These are phyloP conservation scores for Tolypocladium tropicale DNA, from an alignment of 2,329 filamentous ascomycete genomes.

Conservation along the genomic window DNA sequence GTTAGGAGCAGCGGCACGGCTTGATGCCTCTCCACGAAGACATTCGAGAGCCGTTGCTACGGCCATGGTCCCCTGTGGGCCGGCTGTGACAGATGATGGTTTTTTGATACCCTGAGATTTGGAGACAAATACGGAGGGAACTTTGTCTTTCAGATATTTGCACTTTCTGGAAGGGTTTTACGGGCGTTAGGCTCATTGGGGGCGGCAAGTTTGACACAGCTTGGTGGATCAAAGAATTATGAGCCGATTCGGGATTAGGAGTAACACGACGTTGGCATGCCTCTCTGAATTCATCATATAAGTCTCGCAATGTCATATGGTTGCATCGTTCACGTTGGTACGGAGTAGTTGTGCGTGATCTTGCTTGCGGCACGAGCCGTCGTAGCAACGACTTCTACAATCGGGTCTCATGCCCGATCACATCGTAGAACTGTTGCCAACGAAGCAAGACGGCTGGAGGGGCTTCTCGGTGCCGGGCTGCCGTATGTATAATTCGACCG, in stretches of 20 bases:
- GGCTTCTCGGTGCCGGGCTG: no score
- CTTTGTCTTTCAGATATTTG: background rate
- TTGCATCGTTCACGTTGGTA: no score
- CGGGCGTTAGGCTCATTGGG: background rate
- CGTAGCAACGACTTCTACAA: no score
- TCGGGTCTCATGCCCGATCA: no score
- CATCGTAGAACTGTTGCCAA: no score
- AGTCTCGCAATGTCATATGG: no score
- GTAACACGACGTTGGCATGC: background rate
- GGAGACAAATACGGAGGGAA: background rate
- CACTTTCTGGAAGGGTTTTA: background rate
- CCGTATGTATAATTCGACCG: no score
- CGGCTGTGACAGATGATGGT: background rate
- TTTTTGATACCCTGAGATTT: background rate
- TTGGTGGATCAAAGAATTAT: background rate
- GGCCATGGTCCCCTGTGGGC: background rate
- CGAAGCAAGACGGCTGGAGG: no score
- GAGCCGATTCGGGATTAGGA: background rate
- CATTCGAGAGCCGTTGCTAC: background rate
- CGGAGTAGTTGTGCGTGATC: no score
- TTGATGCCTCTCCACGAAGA: background rate
- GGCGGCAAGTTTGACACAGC: background rate
- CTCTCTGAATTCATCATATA: no score
- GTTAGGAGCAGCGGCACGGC: constrained; percentile 1
- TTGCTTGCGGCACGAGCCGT: no score